Evolutionary conservation across 345 rosid species (phyloP).

Genomic region (Kernera saxatilis): DNA sequence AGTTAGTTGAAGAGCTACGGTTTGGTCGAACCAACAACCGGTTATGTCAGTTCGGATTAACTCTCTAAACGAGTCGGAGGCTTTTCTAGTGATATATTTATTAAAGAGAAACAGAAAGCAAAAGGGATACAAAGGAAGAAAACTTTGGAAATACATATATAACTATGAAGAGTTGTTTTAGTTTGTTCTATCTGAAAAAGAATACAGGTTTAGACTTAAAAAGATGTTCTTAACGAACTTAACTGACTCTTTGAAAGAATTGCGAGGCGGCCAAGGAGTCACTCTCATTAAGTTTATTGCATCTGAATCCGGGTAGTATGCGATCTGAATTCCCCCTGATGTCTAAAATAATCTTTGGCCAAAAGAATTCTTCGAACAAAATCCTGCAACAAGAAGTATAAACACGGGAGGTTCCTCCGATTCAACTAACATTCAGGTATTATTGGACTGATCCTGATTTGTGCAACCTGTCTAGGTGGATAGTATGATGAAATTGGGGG

Average conservation of each 20-base stretch:
- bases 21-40: constrained; percentile 9
- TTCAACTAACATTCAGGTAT: not conserved
- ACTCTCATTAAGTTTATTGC: constrained; percentile 19
- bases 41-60: not conserved
- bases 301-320: not conserved
- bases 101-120: not conserved
- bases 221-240: constrained; percentile 20
- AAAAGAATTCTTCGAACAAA: constrained; percentile 26
- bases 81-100: not conserved
- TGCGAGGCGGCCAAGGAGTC: constrained; percentile 8
- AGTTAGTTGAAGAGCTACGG: constrained; percentile 25
- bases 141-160: not conserved
- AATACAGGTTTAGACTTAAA: constrained; percentile 22
- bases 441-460: not conserved
- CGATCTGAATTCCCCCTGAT: not conserved
- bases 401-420: not conserved
- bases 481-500: not conserved
- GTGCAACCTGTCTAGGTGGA: too few relatives aligned
- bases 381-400: constrained; percentile 12
- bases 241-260: constrained; percentile 19
- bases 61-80: not conserved
- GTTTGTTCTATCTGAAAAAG: constrained; percentile 16
- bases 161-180: not conserved
- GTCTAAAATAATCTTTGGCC: constrained; percentile 23
- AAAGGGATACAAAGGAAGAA: not conserved